These are phyloP conservation scores for Colletotrichum sp. DNA, from an alignment of 2,329 filamentous ascomycete genomes.

Conservation along the genomic window DNA sequence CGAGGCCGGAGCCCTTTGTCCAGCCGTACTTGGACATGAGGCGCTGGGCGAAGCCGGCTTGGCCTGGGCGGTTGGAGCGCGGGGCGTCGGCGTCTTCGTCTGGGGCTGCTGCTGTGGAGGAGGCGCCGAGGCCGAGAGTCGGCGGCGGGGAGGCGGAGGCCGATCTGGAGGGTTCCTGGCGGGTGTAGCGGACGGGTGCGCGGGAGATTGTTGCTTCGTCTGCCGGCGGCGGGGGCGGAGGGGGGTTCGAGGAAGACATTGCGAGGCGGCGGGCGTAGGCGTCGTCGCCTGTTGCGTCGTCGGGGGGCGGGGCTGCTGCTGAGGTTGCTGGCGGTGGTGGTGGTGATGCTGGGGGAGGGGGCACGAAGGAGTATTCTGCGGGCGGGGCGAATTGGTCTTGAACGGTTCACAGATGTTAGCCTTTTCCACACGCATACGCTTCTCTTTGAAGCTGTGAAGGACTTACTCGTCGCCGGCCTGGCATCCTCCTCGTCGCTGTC, in stretches of 20 bases:
- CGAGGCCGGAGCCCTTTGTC: slow-evolving; percentile 86
- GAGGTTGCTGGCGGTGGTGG: slow-evolving; percentile 50
- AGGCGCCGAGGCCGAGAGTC: slow-evolving; percentile 54
- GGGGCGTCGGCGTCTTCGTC: slow-evolving; percentile 42
- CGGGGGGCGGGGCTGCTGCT: slow-evolving; percentile 49
- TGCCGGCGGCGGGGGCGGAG: slow-evolving; percentile 39
- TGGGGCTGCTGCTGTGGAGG: not conserved
- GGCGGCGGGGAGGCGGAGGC: slow-evolving; percentile 47
- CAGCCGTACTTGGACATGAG: slow-evolving; percentile 95
- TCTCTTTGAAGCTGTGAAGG: not conserved
- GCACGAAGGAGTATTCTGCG: slow-evolving; percentile 59
- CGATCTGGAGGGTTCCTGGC: slow-evolving; percentile 34
- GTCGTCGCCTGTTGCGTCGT: slow-evolving; percentile 72
- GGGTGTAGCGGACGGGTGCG: slow-evolving; percentile 76
- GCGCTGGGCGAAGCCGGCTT: slow-evolving; percentile 84
- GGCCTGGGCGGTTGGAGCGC: slow-evolving; percentile 74
- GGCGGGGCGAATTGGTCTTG: slow-evolving; percentile 67
- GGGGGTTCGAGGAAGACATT: slow-evolving; percentile 48
- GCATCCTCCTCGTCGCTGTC: slow-evolving; percentile 47
- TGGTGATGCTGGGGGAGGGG: slow-evolving; percentile 54
- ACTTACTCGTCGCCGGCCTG: slow-evolving; percentile 26
- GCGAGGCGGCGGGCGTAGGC: slow-evolving; percentile 69
- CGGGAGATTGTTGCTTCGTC: slow-evolving; percentile 72
- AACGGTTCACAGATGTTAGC: slow-evolving; percentile 23
- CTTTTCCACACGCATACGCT: not conserved